Base-by-base conservation (phyloP, 306 rosid genomes). In the Pyrus pyrifolia region DNA sequence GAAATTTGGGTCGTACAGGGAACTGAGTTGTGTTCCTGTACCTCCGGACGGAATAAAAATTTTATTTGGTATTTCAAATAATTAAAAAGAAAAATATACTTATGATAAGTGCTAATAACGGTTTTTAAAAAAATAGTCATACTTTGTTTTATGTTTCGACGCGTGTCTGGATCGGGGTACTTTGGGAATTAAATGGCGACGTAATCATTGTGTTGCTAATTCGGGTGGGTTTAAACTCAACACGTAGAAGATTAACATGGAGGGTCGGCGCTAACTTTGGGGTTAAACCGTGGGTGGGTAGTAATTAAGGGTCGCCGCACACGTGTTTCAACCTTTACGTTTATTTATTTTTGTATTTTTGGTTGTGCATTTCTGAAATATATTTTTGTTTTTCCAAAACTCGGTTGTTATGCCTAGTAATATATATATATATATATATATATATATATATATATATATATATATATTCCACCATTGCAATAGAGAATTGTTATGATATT, bases 201-300 rank as follows among this genome's bases (percentile, higher is more conserved):
- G 49, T 80, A 86, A 90, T 88, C 59, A 88, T 86, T 84, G 81
- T 69, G 65, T 23, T 30, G 69, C 53, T 74, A 44, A 63, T 55
- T 65, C 18, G 7, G 30, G 2, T 2, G 30, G 35, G 21, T 15
- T 23, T 64, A 3, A 25, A 10, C 19, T 22, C 29, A 46, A 40
- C 68, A 75, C 61, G 70, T 72, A 85, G 76, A 60, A 45, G 73
- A 27, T 49, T 53, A n/a, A 10, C 21, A 9, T 76, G 35, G 71
- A 21, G 33, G 33, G n/a, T 29, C 18, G 67, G 66, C 71, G 14
- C 70, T 76, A n/a, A 75, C 63, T 65, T 7, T 51, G 42, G 29
- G 71, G 63, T 27, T 66, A 19, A 62, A 15, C 58, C 31, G 29
- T 53, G 12, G 42, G 68, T 44, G 10, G 10, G 33, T 27, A 22